A percentile compares a stretch with the other conserved stretches of the same genome.
Conservation (phyloP, 305 asterid species). For the Fraxinus sp. region DNA sequence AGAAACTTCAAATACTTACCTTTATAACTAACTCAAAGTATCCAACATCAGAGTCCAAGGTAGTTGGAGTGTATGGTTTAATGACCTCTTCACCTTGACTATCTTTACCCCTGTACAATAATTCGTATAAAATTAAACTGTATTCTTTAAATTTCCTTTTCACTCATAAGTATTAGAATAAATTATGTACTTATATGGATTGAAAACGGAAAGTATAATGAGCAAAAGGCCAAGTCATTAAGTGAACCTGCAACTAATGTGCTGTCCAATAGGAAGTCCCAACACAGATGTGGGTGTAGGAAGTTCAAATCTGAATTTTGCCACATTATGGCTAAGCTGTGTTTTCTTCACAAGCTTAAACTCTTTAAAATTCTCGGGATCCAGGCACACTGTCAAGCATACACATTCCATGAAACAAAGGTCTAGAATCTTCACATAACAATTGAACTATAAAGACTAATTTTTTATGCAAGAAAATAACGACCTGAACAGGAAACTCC, state of each 20-base stretch:
- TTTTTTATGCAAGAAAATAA: not conserved
- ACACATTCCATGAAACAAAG: constrained; percentile 15
- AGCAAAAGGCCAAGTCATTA: constrained; percentile 1
- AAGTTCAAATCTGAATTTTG: constrained; percentile 75
- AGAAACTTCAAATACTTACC: constrained; percentile 36
- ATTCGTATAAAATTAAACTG: not conserved
- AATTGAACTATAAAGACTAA: not conserved
- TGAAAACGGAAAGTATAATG: not conserved
- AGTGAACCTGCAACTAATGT: constrained; percentile 85
- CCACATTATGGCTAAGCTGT: constrained; percentile 88
- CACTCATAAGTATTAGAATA: not conserved
- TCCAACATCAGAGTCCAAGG: constrained; percentile 95
- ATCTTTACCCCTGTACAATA: constrained; percentile 75
- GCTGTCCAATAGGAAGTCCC: constrained; percentile 96
- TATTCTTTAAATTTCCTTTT: not conserved
- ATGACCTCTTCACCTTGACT: constrained; percentile 90
- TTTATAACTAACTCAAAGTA: constrained; percentile 82
- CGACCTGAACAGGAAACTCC: not conserved
- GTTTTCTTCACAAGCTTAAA: constrained; percentile 82
- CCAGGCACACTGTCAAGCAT: constrained; percentile 59
- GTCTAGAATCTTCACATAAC: not conserved
- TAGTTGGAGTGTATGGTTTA: constrained; percentile 94
- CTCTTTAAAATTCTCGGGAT: constrained; percentile 74
- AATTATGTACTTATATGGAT: not conserved
- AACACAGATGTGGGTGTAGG: constrained; percentile 75